A percentile compares a stretch with the other conserved stretches of the same genome.
Evolutionary conservation across 768 basidiomycete genomes (phyloP).

Genomic region (Termitomyces sp.): DNA sequence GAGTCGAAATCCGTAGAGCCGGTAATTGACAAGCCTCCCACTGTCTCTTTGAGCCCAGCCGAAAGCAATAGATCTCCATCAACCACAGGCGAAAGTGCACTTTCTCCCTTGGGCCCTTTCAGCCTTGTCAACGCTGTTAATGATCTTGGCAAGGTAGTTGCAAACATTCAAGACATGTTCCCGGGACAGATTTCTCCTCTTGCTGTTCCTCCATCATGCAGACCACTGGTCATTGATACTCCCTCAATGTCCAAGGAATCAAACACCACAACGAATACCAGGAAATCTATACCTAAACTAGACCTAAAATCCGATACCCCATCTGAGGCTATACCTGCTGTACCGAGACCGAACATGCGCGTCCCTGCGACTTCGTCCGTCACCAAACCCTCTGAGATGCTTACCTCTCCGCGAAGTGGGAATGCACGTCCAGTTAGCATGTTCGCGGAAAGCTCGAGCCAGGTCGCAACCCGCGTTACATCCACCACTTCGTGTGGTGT

Average conservation of each 20-base stretch:
- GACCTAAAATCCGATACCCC: neutral
- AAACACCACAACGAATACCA: neutral
- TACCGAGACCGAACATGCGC: neutral
- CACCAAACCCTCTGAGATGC: neutral
- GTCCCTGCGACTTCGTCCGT: neutral
- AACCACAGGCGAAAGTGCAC: neutral
- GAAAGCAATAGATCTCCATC: neutral
- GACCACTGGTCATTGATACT: conserved; percentile 7
- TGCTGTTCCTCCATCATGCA: conserved; percentile 6
- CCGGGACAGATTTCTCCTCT: conserved; percentile 18
- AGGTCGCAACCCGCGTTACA: conserved; percentile 32
- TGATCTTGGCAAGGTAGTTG: conserved; percentile 15
- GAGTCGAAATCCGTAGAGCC: neutral
- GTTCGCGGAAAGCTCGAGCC: conserved; percentile 33
- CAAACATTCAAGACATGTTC: conserved; percentile 18
- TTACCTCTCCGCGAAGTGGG: neutral
- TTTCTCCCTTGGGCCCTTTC: conserved; percentile 16
- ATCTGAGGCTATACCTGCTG: neutral
- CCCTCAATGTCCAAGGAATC: neutral
- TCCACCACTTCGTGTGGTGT: conserved; percentile 31
- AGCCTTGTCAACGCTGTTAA: conserved; percentile 16
- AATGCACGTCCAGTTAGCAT: conserved; percentile 29
- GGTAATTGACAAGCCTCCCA: neutral
- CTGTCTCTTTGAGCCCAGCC: neutral
- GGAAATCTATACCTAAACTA: conserved; percentile 8